A percentile compares a stretch with the other conserved stretches of the same genome.
Conservation (phyloP, 2,329 filamentous ascomycete species). For the Xylariales sp. region DNA sequence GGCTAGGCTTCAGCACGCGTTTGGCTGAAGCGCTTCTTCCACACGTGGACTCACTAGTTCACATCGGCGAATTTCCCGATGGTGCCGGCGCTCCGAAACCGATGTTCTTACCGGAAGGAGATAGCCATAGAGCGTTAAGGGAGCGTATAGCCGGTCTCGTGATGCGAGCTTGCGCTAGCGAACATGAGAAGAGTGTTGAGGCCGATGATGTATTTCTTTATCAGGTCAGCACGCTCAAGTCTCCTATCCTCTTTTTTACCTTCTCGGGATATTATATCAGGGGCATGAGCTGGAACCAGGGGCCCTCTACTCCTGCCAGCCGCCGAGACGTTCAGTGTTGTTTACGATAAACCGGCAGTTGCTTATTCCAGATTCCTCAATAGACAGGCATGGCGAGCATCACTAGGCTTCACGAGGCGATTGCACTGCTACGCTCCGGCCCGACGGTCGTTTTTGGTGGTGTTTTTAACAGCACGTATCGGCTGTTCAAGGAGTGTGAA, state of each 20-base stretch:
- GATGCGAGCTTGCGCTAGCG: conserved; percentile 54
- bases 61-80: conserved; percentile 49
- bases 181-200: conserved; percentile 41
- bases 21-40: conserved; percentile 58
- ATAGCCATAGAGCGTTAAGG: conserved; percentile 54
- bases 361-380: neutral
- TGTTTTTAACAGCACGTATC: conserved; percentile 63
- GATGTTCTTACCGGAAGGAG: conserved; percentile 54
- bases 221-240: conserved; percentile 40
- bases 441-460: conserved; percentile 60
- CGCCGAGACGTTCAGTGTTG: conserved; percentile 43
- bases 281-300: neutral
- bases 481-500: conserved; percentile 58
- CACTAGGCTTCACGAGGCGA: conserved; percentile 55
- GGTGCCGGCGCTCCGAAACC: conserved; percentile 46
- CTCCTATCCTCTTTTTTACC: neutral
- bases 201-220: conserved; percentile 63
- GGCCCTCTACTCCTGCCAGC: neutral
- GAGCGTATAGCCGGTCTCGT: conserved; percentile 57
- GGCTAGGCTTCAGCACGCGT: conserved; percentile 60
- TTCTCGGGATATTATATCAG: neutral
- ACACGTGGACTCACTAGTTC: conserved; percentile 50
- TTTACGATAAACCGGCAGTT: neutral
- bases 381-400: conserved; percentile 63
- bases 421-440: conserved; percentile 51